These are phyloP conservation scores for Radiomyces spectabilis DNA, from an alignment of 192 early-diverging fungal species.

Conservation along the genomic window DNA sequence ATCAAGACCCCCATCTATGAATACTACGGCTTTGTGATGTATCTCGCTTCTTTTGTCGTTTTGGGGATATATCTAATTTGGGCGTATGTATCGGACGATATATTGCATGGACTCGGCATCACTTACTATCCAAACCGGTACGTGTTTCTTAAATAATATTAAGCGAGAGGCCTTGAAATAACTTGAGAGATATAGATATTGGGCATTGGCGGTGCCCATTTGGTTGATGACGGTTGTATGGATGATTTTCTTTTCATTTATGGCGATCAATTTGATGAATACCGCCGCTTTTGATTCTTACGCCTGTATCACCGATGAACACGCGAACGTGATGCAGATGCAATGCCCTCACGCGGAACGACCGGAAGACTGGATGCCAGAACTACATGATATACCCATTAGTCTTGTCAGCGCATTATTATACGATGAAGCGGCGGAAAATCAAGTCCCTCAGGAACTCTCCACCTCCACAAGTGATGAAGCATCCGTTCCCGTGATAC, in stretches of 20 bases:
- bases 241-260: constrained; percentile 68
- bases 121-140: constrained; percentile 82
- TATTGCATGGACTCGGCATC: constrained; percentile 60
- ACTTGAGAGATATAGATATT: constrained; percentile 41
- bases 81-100: constrained; percentile 78
- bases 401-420: constrained; percentile 65
- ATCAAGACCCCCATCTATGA: constrained; percentile 72
- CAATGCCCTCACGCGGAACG: constrained; percentile 31
- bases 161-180: not conserved
- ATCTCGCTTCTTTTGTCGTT: constrained; percentile 67
- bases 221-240: constrained; percentile 68
- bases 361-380: constrained; percentile 48
- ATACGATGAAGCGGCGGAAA: constrained; percentile 52
- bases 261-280: constrained; percentile 70
- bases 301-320: constrained; percentile 61
- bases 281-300: constrained; percentile 70
- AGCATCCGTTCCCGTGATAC: no score
- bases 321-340: constrained; percentile 36
- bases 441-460: no score
- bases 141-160: not conserved
- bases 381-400: constrained; percentile 60
- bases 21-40: constrained; percentile 86
- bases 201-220: constrained; percentile 76
- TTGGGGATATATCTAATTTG: constrained; percentile 52
- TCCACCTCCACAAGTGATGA: no score